Evolutionary conservation across 306 rosid species (phyloP).

Genomic region (Cicer pinnatifidum): DNA sequence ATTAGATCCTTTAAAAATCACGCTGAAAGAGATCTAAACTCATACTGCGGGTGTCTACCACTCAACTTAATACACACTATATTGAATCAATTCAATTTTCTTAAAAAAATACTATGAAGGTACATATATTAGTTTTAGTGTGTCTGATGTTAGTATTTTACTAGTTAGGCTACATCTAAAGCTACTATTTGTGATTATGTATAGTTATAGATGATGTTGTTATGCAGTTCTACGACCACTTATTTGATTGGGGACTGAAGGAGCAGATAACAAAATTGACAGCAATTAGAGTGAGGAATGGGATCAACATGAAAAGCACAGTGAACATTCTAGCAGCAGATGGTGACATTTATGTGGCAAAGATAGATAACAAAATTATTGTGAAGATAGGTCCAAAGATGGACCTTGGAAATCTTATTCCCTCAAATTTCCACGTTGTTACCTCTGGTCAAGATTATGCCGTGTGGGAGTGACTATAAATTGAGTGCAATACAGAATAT

Average conservation of each 20-base stretch:
- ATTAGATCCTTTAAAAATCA: too few species aligned
- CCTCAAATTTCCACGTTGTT: constrained; percentile 54
- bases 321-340: constrained; percentile 69
- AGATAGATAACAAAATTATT: constrained; percentile 62
- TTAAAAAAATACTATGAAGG: too few species aligned
- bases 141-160: too few species aligned
- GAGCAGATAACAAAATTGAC: constrained; percentile 53
- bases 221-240: constrained; percentile 83
- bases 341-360: constrained; percentile 65
- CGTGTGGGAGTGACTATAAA: constrained; percentile 62
- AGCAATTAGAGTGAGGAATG: constrained; percentile 59
- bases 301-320: constrained; percentile 52
- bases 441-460: constrained; percentile 65
- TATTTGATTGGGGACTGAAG: constrained; percentile 73
- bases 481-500: not conserved
- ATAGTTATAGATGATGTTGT: not conserved
- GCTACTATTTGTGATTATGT: not conserved
- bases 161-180: not conserved
- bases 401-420: constrained; percentile 64
- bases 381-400: constrained; percentile 71
- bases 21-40: too few species aligned
- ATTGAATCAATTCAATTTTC: too few species aligned
- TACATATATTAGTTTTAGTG: too few species aligned
- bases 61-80: too few species aligned
- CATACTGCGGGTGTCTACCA: too few species aligned